A percentile compares a stretch with the other conserved stretches of the same genome.
Conservation (phyloP, 257 asterid genomes). For the Echium plantagineum region DNA sequence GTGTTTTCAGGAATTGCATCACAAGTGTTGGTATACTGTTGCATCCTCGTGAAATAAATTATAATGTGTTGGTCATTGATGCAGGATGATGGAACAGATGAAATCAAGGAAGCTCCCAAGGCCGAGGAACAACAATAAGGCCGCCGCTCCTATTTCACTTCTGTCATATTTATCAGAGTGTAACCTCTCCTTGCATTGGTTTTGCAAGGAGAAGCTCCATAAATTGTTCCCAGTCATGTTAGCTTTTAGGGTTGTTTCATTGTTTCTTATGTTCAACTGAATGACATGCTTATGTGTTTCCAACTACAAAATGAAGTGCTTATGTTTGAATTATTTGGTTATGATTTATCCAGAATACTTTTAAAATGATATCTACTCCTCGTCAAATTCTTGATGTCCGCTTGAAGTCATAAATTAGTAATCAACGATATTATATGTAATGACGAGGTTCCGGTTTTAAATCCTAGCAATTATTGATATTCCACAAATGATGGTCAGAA, state of each 20-base stretch:
- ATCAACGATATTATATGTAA: no score
- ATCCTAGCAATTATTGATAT: no score
- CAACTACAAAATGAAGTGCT: not conserved
- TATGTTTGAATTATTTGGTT: not conserved
- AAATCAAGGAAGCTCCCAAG: conserved; percentile 38
- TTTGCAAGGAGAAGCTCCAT: conserved; percentile 14
- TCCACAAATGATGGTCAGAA: not conserved
- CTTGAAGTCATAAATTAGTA: no score
- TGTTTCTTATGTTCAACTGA: not conserved
- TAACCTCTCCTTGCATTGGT: conserved; percentile 10
- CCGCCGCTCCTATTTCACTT: conserved; percentile 7
- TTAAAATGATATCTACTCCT: not conserved
- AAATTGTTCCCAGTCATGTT: not conserved
- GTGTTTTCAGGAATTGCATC: not conserved
- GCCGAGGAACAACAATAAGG: conserved; percentile 32
- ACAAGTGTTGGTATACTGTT: not conserved
- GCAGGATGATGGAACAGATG: conserved; percentile 49
- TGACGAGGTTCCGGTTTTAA: no score
- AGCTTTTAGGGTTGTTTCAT: not conserved
- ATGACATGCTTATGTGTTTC: not conserved
- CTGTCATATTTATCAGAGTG: conserved; percentile 1
- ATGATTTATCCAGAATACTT: not conserved
- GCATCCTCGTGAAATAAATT: no score
- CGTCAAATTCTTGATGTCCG: not conserved
- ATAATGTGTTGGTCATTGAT: not conserved